These are phyloP conservation scores for Salix dunnii DNA, from an alignment of 345 rosid species.

Conservation along the genomic window DNA sequence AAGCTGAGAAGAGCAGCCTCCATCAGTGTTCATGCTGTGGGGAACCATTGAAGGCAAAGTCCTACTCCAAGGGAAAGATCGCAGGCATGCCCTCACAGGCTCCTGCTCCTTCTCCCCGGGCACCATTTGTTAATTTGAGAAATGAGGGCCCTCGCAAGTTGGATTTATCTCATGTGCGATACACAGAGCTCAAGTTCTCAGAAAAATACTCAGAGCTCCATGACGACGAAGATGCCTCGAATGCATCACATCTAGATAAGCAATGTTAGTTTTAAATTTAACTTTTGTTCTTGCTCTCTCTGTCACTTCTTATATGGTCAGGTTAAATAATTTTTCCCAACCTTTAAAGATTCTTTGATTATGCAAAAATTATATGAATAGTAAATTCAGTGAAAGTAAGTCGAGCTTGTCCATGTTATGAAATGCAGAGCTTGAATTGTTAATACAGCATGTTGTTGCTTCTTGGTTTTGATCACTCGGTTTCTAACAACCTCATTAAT, in stretches of 20 bases:
- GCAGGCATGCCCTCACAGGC: constrained; percentile 35
- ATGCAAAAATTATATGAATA: background rate
- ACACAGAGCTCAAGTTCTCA: constrained; percentile 39
- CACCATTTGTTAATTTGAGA: constrained; percentile 24
- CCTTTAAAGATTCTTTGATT: background rate
- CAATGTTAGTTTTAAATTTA: constrained; percentile 24
- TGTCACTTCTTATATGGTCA: background rate
- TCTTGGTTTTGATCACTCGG: background rate
- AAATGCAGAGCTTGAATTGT: background rate
- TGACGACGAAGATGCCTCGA: constrained; percentile 30
- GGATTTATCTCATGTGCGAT: constrained; percentile 34
- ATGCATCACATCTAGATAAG: constrained; percentile 20
- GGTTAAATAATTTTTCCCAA: background rate
- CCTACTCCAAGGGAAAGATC: constrained; percentile 30
- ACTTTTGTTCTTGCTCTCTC: background rate
- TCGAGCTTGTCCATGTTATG: background rate
- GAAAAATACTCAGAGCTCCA: constrained; percentile 36
- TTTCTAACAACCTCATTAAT: background rate
- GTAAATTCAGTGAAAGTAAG: background rate
- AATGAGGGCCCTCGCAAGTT: constrained; percentile 25
- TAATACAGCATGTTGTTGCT: background rate
- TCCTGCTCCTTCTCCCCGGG: constrained; percentile 74
- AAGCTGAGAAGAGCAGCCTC: constrained; percentile 19
- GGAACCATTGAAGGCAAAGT: constrained; percentile 50
- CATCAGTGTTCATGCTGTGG: constrained; percentile 68